A percentile compares a stretch with the other conserved stretches of the same genome.
Evolutionary conservation across 441 rosid species (phyloP).

Genomic region (Eugenia klotzschiana): DNA sequence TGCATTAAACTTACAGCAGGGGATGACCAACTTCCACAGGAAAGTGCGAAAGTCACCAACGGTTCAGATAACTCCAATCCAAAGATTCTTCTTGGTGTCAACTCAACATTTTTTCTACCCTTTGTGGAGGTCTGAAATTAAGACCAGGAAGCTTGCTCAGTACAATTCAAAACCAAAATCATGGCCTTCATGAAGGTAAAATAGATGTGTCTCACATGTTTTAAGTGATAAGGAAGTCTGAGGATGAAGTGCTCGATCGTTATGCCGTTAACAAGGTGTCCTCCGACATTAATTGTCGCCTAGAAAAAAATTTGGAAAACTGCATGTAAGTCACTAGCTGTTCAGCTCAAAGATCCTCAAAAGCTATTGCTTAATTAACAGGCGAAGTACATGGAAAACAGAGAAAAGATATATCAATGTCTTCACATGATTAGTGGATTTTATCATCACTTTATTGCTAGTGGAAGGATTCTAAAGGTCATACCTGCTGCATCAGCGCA

Average conservation of each 20-base stretch:
- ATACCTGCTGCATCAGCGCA: constrained; percentile 59
- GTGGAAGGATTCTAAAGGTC: neutral
- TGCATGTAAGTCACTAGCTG: neutral
- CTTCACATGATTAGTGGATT: neutral
- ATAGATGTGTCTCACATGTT: constrained; percentile 33
- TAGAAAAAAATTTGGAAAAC: constrained; percentile 6
- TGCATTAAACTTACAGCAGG: constrained; percentile 62
- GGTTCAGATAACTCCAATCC: constrained; percentile 84
- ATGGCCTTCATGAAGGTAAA: constrained; percentile 4
- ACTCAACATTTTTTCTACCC: constrained; percentile 38
- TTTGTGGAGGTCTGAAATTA: constrained; percentile 27
- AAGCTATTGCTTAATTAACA: neutral
- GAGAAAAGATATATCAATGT: neutral
- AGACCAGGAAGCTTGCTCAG: neutral
- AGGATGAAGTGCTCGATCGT: constrained; percentile 83
- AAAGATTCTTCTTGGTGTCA: constrained; percentile 40
- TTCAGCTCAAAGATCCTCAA: neutral
- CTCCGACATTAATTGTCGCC: constrained; percentile 71
- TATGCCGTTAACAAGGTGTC: constrained; percentile 48
- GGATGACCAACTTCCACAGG: constrained; percentile 94
- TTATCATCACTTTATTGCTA: neutral
- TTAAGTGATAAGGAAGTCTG: constrained; percentile 58
- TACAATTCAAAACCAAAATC: neutral
- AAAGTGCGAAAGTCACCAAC: constrained; percentile 65
- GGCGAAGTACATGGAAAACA: neutral